Percentiles rank a stretch among this genome's conserved stretches.
Evolutionary conservation across 139 green algal species (phyloP).

Genomic region (Closterium sp.): DNA sequence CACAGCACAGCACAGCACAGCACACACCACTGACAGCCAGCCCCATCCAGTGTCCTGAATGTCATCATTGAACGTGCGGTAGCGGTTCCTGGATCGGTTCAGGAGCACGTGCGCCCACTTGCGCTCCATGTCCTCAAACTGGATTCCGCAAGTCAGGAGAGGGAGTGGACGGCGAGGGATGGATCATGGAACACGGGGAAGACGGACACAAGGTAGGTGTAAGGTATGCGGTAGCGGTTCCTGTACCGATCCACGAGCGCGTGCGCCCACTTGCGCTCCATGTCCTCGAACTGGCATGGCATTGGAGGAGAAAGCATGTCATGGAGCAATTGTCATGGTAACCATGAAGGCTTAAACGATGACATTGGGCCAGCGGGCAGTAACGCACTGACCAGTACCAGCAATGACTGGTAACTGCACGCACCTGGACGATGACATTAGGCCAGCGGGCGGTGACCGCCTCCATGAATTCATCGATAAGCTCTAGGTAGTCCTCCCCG

Average conservation of each 20-base stretch:
- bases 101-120: conserved; percentile 65
- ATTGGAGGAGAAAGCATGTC: no score
- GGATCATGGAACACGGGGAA: no score
- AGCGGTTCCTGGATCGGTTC: conserved; percentile 56
- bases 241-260: conserved; percentile 62
- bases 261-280: conserved; percentile 60
- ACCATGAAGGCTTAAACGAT: conserved; percentile 58
- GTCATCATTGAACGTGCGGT: conserved; percentile 70
- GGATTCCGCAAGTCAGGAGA: no score
- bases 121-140: conserved; percentile 57
- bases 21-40: no score
- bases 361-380: conserved; percentile 47
- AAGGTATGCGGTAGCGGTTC: conserved; percentile 48
- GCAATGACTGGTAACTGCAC: background rate
- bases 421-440: conserved; percentile 54
- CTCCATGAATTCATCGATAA: conserved; percentile 58
- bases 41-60: conserved; percentile 35
- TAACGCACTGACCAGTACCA: conserved; percentile 34
- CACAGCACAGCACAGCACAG: no score
- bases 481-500: no score
- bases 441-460: conserved; percentile 54
- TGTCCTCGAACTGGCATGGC: conserved; percentile 59
- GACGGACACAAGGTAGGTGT: background rate
- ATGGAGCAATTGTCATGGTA: no score
- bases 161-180: no score